phyloP scores from a whole-genome alignment of 805 yeast species.

The Lachancea dasiensis region DNA sequence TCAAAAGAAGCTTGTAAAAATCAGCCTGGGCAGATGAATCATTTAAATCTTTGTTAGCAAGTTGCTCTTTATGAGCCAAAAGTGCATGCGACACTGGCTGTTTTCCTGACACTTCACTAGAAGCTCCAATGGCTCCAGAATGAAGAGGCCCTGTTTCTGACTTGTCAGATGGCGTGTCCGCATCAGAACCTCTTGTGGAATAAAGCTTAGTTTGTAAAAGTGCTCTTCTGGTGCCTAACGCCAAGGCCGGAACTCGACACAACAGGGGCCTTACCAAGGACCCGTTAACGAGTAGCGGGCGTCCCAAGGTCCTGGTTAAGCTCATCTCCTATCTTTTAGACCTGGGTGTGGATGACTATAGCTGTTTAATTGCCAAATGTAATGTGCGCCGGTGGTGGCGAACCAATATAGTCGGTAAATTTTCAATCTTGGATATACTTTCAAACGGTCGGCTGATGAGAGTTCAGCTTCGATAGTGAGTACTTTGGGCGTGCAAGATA shows the following conservation, averaged over 20 bases:
- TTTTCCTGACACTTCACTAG: background rate
- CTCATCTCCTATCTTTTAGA: conserved; percentile 1
- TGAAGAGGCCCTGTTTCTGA: no score
- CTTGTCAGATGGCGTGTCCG: background rate
- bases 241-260: conserved; percentile 1
- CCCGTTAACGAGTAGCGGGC: conserved; percentile 1
- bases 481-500: no score
- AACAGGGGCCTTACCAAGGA: background rate
- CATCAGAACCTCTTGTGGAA: background rate
- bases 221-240: conserved; percentile 1
- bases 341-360: background rate
- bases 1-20: conserved; percentile 69
- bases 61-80: conserved; percentile 65
- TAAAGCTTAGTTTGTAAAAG: background rate
- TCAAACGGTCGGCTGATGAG: no score
- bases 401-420: no score
- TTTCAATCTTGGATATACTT: no score
- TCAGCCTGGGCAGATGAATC: conserved; percentile 74
- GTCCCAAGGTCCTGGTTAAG: conserved; percentile 1
- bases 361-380: no score
- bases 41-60: conserved; percentile 71
- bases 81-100: conserved; percentile 31
- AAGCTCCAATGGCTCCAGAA: background rate
- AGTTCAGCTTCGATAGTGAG: no score
- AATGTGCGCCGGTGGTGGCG: no score